phyloP scores from a whole-genome alignment of 176 grass and related monocot species.

The Carex pumila region DNA sequence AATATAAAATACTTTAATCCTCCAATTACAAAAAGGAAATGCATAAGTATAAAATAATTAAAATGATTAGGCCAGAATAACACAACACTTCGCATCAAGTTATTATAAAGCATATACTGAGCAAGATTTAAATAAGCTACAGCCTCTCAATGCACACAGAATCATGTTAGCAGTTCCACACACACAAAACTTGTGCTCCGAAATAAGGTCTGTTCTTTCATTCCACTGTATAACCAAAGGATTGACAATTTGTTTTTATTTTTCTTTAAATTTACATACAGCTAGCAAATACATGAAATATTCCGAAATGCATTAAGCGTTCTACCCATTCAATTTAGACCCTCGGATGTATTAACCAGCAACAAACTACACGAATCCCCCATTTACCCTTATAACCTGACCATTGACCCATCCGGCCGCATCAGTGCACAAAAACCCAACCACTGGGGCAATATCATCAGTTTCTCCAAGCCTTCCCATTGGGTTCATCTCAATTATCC shows the following conservation, averaged over 20 bases:
- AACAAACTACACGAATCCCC: conserved; percentile 12
- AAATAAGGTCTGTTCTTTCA: neutral
- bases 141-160: neutral
- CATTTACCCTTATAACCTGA: conserved; percentile 33
- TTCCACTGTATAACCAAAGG: neutral
- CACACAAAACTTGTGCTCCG: neutral
- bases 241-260: neutral
- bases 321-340: neutral
- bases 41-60: too few relatives aligned
- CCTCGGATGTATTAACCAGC: neutral
- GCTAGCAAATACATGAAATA: neutral
- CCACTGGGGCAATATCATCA: conserved; percentile 27
- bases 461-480: conserved; percentile 29
- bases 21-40: too few relatives aligned
- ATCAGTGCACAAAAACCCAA: conserved; percentile 32
- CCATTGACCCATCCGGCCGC: conserved; percentile 32
- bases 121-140: neutral
- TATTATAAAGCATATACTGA: neutral
- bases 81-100: too few relatives aligned
- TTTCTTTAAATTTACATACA: neutral
- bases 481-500: neutral
- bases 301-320: neutral
- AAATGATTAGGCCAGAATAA: too few relatives aligned
- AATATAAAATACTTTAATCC: too few relatives aligned
- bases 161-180: neutral